Percentiles rank a stretch among this genome's conserved stretches.
Conservation (phyloP, 2,329 filamentous ascomycete genomes). For the Raffaelea ambrosiae region DNA sequence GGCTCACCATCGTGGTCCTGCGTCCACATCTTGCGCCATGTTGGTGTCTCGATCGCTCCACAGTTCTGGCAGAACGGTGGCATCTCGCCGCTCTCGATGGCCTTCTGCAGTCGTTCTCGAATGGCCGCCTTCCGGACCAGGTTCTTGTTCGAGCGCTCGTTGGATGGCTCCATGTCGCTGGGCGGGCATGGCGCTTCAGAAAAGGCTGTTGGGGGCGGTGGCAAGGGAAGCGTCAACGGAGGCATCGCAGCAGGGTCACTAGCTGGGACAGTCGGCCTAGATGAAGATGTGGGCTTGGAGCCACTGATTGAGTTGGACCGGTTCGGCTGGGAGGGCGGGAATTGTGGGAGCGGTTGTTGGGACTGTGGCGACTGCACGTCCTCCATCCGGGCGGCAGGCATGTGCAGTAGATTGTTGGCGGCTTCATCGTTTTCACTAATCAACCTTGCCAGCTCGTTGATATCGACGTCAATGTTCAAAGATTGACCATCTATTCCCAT, state of each 20-base stretch:
- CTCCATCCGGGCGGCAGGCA: neutral
- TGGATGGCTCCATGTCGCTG: conserved; percentile 32
- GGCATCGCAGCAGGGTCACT: conserved; percentile 34
- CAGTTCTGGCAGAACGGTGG: conserved; percentile 89
- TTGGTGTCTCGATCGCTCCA: conserved; percentile 89
- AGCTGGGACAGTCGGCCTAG: conserved; percentile 23
- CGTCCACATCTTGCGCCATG: conserved; percentile 90
- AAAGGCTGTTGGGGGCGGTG: conserved; percentile 20
- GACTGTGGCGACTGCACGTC: neutral
- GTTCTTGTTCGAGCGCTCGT: conserved; percentile 52
- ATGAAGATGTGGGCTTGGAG: neutral
- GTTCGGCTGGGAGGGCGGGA: neutral
- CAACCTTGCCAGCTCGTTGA: neutral
- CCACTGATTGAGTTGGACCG: no score
- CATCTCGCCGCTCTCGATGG: conserved; percentile 71
- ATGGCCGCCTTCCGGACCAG: conserved; percentile 54
- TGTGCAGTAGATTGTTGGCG: neutral
- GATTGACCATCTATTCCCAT: neutral
- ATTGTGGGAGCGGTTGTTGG: conserved; percentile 3
- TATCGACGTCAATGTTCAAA: neutral
- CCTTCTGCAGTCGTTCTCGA: conserved; percentile 49
- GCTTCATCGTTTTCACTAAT: neutral
- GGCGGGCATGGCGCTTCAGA: conserved; percentile 32
- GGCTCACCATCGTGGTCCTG: conserved; percentile 65
- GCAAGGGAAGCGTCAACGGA: conserved; percentile 16